Evolutionary conservation across 352 stramenopile species (phyloP), one percentile per base, ranked within the genome.

Genomic region (Phytophthora sansomeana): DNA sequence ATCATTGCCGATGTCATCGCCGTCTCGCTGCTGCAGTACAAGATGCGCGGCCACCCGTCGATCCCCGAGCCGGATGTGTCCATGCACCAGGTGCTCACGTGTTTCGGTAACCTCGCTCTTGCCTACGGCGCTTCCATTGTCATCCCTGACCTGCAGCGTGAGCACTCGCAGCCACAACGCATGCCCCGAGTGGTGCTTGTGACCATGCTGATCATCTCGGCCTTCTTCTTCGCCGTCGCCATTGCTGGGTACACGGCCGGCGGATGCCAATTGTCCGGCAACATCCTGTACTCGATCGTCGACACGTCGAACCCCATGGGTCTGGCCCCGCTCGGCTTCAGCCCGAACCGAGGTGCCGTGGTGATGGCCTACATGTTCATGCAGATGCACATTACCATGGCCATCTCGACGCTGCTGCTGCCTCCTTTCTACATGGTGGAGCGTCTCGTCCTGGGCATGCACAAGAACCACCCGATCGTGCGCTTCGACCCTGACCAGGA

Each of bases 401-500:
- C 57, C 6, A 67, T 72, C 28, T 61, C 63, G 19, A 72, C 63
- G 30, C 41, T 72, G 0, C 59, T 62, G 48, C 43, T 67, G 33
- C 63, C 63, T 11, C 57, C 63, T 6, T 72, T 72, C 49, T 72
- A 67, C 63, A 63, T 72, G 56, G 63, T 57, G 4, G 63, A 72
- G 42, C 56, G 63, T n/a, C 51, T 72, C 48, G 49, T 72, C 11
- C 57, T 72, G 5, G 63, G 57, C 19, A 72, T 72, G 63, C 63
- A 72, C 51, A 19, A 63, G 35, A 69, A 64, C 43, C 44, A 38
- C 2, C 53, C 53, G 14, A 64, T 69, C 28, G 52, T 69, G 5
- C 61, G 61, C 14, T 69, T 69, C 44, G 43, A 69, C 53, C 61
- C 52, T 9, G 61, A 69, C 36, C 35, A 48, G 2, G 61, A 63